Base-by-base conservation (phyloP, 768 basidiomycete genomes). In the Lactarius trivialis region DNA sequence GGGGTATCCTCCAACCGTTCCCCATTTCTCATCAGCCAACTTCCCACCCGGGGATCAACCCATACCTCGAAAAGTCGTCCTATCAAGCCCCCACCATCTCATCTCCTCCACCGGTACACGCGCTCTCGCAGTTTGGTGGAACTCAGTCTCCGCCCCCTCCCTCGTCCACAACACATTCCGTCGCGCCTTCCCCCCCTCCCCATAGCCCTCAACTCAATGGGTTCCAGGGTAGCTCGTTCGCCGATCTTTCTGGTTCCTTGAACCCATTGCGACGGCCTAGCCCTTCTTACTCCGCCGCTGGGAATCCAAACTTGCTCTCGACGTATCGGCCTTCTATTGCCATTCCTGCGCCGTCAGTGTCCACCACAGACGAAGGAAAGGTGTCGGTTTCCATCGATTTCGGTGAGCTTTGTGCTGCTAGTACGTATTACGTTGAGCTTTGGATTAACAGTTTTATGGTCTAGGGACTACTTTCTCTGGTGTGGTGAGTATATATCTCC, bases 391-490 rank as follows among this genome's bases (percentile, higher is more conserved):
- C 89, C 4, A 91, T 92, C 64, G 90, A 92, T 73, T 91, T 91
- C 68, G 89, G 89, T 88, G 66, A 63, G 80, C 73, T 6, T 52
- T 48, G 19, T 56, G 11, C 26, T 14, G 53, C n/a, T 32, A 9
- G 24, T 34, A 15, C 9, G 4, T 49, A 26, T 28, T 34, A 8
- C 37, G 24, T 39, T 19, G 55, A 19, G 50, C 26, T 24, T 65
- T 36, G 58, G 56, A 64, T 50, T 60, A 56, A 72, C 55, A 32
- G 43, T 60, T 60, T n/a, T 30, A 14, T 53, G 55, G 39, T 55
- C 37, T 67, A 91, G 90, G 90, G 73, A 92, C 91, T 2, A 93
- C 89, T 4, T 92, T 91, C 74, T 91, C 90, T 28, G 91, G 91
- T 63, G 86, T 93, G 62, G 90, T 91, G 72, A 74, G 89, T 81